These are phyloP conservation scores for Metarhizium guizhouense DNA, from an alignment of 2,329 filamentous ascomycete species.

Conservation along the genomic window DNA sequence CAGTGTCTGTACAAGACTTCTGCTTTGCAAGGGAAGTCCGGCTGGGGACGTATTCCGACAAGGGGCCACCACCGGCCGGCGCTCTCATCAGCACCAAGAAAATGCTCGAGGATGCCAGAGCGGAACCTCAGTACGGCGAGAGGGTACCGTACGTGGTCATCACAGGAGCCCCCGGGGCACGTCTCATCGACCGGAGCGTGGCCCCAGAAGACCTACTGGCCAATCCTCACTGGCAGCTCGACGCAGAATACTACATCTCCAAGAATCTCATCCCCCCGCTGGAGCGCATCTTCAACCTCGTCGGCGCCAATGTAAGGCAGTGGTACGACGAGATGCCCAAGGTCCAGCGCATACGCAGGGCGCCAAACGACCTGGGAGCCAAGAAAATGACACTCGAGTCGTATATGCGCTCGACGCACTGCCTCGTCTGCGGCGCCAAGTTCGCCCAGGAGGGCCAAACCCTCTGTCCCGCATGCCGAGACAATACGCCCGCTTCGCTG, in stretches of 20 bases:
- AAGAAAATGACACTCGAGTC: slow-evolving; percentile 74
- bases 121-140: slow-evolving; percentile 91
- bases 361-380: slow-evolving; percentile 19
- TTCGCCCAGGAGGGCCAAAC: slow-evolving; percentile 21
- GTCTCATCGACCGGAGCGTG: slow-evolving; percentile 83
- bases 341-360: slow-evolving; percentile 56
- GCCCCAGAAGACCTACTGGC: slow-evolving; percentile 73
- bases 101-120: slow-evolving; percentile 78
- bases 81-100: slow-evolving; percentile 78
- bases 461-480: slow-evolving; percentile 51
- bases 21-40: slow-evolving; percentile 91
- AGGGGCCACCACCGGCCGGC: slow-evolving; percentile 72
- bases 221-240: slow-evolving; percentile 70
- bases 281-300: slow-evolving; percentile 92
- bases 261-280: slow-evolving; percentile 94
- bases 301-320: slow-evolving; percentile 78
- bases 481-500: slow-evolving; percentile 49
- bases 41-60: slow-evolving; percentile 73
- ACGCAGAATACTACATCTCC: slow-evolving; percentile 92
- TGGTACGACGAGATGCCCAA: slow-evolving; percentile 99
- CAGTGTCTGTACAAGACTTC: slow-evolving; percentile 88
- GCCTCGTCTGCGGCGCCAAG: slow-evolving; percentile 56
- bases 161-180: slow-evolving; percentile 74
- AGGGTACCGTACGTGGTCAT: slow-evolving; percentile 91
- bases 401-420: slow-evolving; percentile 79